Evolutionary conservation across 208 protist species (phyloP).

Genomic region (Trichomonas tenax): DNA sequence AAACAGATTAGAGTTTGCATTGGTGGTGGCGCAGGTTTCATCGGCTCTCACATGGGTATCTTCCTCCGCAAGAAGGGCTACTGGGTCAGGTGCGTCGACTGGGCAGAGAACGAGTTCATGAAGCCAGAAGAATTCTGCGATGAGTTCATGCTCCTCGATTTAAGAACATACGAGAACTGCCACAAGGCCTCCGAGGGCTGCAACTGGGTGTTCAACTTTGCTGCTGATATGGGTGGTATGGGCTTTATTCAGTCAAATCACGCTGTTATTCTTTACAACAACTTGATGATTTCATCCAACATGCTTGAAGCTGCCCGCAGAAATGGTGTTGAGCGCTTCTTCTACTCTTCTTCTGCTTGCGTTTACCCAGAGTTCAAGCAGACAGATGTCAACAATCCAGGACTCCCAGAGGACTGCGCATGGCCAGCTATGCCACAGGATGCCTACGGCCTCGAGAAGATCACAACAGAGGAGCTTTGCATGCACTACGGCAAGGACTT

Average conservation of each 20-base stretch:
- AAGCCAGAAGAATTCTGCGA: constrained; percentile 52
- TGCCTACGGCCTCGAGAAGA: constrained; percentile 56
- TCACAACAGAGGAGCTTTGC: constrained; percentile 53
- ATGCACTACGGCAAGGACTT: constrained; percentile 50
- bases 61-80: constrained; percentile 50
- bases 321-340: constrained; percentile 49
- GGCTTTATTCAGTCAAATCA: constrained; percentile 66
- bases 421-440: constrained; percentile 61
- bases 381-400: constrained; percentile 30
- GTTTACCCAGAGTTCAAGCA: constrained; percentile 62
- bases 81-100: constrained; percentile 49
- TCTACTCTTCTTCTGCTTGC: constrained; percentile 56
- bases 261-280: constrained; percentile 61
- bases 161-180: constrained; percentile 45
- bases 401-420: constrained; percentile 53
- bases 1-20: constrained; percentile 30
- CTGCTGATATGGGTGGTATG: constrained; percentile 67
- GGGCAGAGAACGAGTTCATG: constrained; percentile 57
- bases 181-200: constrained; percentile 43
- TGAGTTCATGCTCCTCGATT: constrained; percentile 52
- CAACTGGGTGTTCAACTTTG: constrained; percentile 59
- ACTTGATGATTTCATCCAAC: constrained; percentile 62
- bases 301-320: constrained; percentile 49
- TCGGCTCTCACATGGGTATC: constrained; percentile 53
- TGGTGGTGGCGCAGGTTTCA: constrained; percentile 56